Base-by-base conservation (phyloP, 352 stramenopile genomes). In the Elongisporangium senticosum region DNA sequence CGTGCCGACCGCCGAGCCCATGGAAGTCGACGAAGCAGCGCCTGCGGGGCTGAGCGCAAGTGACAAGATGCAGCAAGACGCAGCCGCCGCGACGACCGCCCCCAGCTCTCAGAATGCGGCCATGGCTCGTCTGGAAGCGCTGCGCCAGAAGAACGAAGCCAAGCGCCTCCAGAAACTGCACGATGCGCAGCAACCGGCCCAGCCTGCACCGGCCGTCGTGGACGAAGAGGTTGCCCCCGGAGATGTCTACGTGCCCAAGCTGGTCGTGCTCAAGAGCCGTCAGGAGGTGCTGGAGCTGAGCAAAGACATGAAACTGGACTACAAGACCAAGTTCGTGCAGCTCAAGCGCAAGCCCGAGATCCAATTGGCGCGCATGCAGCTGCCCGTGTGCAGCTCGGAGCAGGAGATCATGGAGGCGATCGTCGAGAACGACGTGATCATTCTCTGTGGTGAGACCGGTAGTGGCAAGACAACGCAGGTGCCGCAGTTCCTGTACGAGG, bases 331-430 rank as follows among this genome's bases (percentile, higher is more conserved):
- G 26, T 75, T 92, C 20, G 82, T 92, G 50, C 68, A 74, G 57
- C 70, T 91, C 26, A 78, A 86, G 26, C 86, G 97, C 26, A 89
- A 91, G 15, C 68, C 80, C 0, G 79, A 87, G 40, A 94, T 99
- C 28, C 74, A 97, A 63, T 66, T 96, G 58, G 75, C 75, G 37
- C 90, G 98, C 53, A 98, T 96, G 78, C 82, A 98, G 72, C 81
- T 99, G 28, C 97, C 98, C 3, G 96, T 99, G 37, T 98, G 95
- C 64, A 90, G 80, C 23, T 99, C 98, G 63, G 98, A 99, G 72
- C 98, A 98, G 74, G 97, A 99, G 78, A 99, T 99, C 61, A 98
- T 99, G 77, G 97, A 99, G 66, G 83, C 96, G 0, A 96, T 99
- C 56, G 75, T 76, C 13, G 71, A 93, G 1, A 92, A 98, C 62